Percentiles rank a stretch among this genome's conserved stretches.
Conservation (phyloP, 768 basidiomycete species). For the Naganishia vaughanmartiniae region DNA sequence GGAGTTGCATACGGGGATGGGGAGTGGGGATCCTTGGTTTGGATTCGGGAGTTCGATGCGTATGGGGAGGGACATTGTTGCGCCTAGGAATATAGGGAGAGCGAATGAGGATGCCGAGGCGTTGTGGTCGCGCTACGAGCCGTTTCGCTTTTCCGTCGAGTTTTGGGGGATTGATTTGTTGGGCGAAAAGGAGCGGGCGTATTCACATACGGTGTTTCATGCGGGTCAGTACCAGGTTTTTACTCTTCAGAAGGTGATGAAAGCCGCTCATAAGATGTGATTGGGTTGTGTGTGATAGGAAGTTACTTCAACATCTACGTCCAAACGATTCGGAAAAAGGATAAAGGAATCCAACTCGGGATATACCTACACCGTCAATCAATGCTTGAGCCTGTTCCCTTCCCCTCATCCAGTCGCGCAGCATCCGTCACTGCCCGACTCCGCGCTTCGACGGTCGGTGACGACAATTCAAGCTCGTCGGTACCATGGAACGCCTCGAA, state of each 20-base stretch:
- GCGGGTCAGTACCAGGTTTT: constrained; percentile 58
- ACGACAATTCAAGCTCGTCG: background rate
- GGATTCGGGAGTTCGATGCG: constrained; percentile 9
- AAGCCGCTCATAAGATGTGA: background rate
- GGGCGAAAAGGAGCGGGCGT: constrained; percentile 76
- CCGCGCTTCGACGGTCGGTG: background rate
- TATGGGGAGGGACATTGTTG: constrained; percentile 31
- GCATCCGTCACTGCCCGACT: background rate
- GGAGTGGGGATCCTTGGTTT: constrained; percentile 20
- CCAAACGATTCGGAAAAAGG: constrained; percentile 80
- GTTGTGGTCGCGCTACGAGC: constrained; percentile 54
- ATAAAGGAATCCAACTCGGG: constrained; percentile 65
- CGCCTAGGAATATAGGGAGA: constrained; percentile 3
- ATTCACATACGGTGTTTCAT: constrained; percentile 85
- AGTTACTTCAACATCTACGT: constrained; percentile 68
- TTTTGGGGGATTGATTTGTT: constrained; percentile 82
- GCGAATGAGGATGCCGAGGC: background rate
- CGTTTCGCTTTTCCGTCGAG: constrained; percentile 72
- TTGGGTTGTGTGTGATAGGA: background rate
- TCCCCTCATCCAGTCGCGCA: constrained; percentile 30
- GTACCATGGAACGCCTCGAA: constrained; percentile 13
- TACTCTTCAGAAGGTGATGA: background rate
- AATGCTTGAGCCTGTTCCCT: constrained; percentile 67
- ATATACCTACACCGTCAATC: constrained; percentile 86
- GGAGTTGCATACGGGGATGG: constrained; percentile 7